Evolutionary conservation across 768 basidiomycete species (phyloP).

Genomic region (Termitomyces sp.): DNA sequence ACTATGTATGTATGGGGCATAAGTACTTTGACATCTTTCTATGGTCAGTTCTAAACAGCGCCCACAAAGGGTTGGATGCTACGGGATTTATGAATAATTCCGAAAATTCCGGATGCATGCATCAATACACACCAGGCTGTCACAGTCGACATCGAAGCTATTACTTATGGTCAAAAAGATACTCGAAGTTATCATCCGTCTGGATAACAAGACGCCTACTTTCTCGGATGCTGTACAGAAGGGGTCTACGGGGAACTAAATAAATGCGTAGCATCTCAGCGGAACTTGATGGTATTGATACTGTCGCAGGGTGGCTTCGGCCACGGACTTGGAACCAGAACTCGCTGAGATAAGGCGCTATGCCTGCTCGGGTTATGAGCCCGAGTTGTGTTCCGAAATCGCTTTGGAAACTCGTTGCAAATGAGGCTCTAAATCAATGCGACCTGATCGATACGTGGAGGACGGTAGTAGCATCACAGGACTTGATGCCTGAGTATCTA

Average conservation of each 20-base stretch:
- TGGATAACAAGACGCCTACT: constrained; percentile 6
- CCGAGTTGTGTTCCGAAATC: no score
- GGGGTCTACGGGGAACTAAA: constrained; percentile 5
- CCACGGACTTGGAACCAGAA: constrained; percentile 4
- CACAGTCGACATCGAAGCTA: constrained; percentile 7
- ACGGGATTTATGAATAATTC: neutral
- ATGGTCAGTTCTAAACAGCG: constrained; percentile 1
- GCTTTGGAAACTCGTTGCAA: neutral
- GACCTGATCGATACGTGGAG: neutral
- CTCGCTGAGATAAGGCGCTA: neutral
- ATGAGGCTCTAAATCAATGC: neutral
- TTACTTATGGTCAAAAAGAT: constrained; percentile 10
- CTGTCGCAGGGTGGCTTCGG: constrained; percentile 1
- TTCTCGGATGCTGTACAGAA: constrained; percentile 7
- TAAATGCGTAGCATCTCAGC: constrained; percentile 2
- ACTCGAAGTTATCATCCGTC: constrained; percentile 2
- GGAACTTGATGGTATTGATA: constrained; percentile 8
- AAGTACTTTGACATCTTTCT: neutral
- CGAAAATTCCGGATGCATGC: no score
- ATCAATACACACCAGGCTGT: neutral
- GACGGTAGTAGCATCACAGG: constrained; percentile 1
- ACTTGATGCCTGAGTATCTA: neutral
- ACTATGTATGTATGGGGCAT: no score
- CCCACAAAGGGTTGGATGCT: constrained; percentile 2
- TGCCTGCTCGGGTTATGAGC: no score